Percentiles rank a stretch among this genome's conserved stretches.
Evolutionary conservation across 768 basidiomycete species (phyloP).

Genomic region (Phlebiopsis flavidoalba): DNA sequence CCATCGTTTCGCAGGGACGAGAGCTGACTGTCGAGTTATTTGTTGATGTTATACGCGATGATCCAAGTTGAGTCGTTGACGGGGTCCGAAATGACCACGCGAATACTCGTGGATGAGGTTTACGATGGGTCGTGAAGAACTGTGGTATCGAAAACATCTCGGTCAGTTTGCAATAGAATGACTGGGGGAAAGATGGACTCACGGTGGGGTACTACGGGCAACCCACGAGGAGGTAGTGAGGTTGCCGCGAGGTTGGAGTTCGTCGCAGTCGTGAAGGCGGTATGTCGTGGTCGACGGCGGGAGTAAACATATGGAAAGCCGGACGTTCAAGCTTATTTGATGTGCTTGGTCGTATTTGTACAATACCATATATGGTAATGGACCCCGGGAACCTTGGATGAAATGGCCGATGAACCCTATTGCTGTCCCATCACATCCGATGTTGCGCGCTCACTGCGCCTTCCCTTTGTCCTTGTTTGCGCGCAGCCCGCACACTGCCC

Average conservation of each 20-base stretch:
- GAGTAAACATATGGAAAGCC: no score
- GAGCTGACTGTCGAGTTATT: background rate
- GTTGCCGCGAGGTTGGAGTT: constrained; percentile 3
- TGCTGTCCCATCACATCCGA: no score
- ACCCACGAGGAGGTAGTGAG: constrained; percentile 11
- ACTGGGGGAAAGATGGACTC: background rate
- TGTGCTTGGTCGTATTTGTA: no score
- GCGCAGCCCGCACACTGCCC: no score
- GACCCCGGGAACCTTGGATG: no score
- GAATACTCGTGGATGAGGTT: constrained; percentile 12
- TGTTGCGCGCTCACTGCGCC: no score
- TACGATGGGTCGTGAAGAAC: constrained; percentile 13
- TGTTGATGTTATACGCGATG: background rate
- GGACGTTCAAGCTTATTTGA: no score
- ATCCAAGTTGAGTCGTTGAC: constrained; percentile 6
- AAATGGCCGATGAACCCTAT: no score
- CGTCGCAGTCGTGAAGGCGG: constrained; percentile 7
- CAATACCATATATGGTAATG: no score
- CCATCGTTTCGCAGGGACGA: constrained; percentile 10
- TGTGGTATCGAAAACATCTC: constrained; percentile 10
- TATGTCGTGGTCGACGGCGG: constrained; percentile 12
- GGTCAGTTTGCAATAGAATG: background rate
- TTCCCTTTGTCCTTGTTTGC: no score
- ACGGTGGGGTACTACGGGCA: background rate
- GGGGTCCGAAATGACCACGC: constrained; percentile 13